Evolutionary conservation across 768 basidiomycete genomes (phyloP).

Genomic region (Postia placenta): DNA sequence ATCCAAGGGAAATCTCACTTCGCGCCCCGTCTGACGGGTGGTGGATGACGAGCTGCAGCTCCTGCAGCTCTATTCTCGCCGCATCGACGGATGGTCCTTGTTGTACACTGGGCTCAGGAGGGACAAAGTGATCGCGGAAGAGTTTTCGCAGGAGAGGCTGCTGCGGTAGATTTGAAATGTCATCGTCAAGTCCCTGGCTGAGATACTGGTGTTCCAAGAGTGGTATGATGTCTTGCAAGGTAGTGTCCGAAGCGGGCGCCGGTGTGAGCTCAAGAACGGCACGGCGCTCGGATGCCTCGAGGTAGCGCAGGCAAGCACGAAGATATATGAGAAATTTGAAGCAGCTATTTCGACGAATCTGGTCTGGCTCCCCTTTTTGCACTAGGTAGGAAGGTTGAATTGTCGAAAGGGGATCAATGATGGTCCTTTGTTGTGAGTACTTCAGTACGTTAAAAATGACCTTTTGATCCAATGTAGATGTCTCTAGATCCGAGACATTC

Average conservation of each 20-base stretch:
- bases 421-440: slow-evolving; percentile 40
- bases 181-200: slow-evolving; percentile 10
- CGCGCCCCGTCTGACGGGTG: slow-evolving; percentile 4
- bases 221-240: slow-evolving; percentile 12
- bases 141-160: slow-evolving; percentile 11
- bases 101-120: too few relatives aligned
- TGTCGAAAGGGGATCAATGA: slow-evolving; percentile 73
- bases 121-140: slow-evolving; percentile 5
- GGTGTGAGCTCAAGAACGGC: slow-evolving; percentile 8
- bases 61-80: too few relatives aligned
- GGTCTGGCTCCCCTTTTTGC: slow-evolving; percentile 63
- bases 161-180: slow-evolving; percentile 7
- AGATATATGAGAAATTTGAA: slow-evolving; percentile 81
- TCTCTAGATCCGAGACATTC: slow-evolving; percentile 10
- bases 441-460: slow-evolving; percentile 44
- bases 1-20: not conserved
- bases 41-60: too few relatives aligned
- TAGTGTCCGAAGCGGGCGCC: slow-evolving; percentile 1
- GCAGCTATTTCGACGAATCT: slow-evolving; percentile 57
- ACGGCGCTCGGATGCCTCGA: slow-evolving; percentile 26
- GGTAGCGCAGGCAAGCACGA: slow-evolving; percentile 53
- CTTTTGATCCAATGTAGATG: slow-evolving; percentile 27
- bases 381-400: slow-evolving; percentile 82
- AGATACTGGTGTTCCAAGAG: slow-evolving; percentile 13
- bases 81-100: too few relatives aligned